Evolutionary conservation across 441 rosid species (phyloP), one percentile per base, ranked within the genome.

Genomic region (Capsella rubella): DNA sequence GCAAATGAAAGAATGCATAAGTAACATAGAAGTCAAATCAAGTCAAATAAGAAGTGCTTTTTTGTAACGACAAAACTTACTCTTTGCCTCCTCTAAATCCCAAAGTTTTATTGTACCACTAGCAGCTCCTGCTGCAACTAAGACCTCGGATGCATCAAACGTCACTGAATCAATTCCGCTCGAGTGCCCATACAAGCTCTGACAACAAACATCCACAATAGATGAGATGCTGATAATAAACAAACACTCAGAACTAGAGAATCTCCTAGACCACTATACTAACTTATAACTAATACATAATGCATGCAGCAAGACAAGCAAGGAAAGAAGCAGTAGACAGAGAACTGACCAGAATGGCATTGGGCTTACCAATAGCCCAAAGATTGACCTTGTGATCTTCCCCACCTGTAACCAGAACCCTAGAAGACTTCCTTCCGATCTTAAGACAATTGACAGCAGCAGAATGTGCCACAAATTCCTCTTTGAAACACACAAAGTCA

Each of bases 301-400:
- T 34, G 67, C n/a, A 47, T 34, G 67, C n/a, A 62, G 52, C 13
- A 40, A 61, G 50, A 21, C 46, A 10, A 67, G 69, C 6, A 0
- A 65, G 14, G 37, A 4, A 2, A 54, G 21, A 60, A 45, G 39
- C 34, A 67, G 37, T 4, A 16, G 49, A 50, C 5, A 6, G 64
- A 64, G 72, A 74, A 64, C 91, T 90, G 68, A 95, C 99, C 97
- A 80, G 86, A 74, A 88, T 86, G 64, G 99, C 92, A 42, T 96
- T 93, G 81, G 99, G 99, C 82, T 96, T 96, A 82, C 99, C 99
- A 65, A 96, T 93, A 84, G 99, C 95, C 99, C 99, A 96, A 13
- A 96, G 89, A 82, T 96, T 96, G 65, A 96, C 99, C 79, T 84
- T 93, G 82, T 88, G 95, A 84, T 96, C 99, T 87, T 96, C 98